Percentiles rank a stretch among this genome's conserved stretches.
Evolutionary conservation across 345 rosid species (phyloP).

Genomic region (Clarkia xantiana): DNA sequence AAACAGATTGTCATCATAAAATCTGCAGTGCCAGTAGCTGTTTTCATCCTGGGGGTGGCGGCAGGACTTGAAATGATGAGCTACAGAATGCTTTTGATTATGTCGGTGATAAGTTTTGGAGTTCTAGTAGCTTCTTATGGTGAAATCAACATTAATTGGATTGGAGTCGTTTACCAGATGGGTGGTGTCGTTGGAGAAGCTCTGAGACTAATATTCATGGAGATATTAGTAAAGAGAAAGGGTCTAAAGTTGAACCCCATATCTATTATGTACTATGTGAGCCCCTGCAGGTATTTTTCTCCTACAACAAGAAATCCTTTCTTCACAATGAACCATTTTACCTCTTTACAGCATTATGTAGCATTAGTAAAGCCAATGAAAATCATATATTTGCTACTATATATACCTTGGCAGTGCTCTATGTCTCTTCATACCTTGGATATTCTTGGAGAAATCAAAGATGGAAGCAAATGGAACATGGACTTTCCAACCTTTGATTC

Average conservation of each 20-base stretch:
- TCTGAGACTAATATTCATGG: slow-evolving; percentile 82
- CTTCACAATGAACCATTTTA: neutral
- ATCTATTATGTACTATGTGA: slow-evolving; percentile 85
- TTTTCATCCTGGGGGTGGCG: slow-evolving; percentile 81
- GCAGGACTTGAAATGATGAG: slow-evolving; percentile 94
- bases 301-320: neutral
- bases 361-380: no score
- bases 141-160: slow-evolving; percentile 79
- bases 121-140: slow-evolving; percentile 95
- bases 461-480: slow-evolving; percentile 68
- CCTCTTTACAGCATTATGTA: no score
- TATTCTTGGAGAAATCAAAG: slow-evolving; percentile 80
- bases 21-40: slow-evolving; percentile 91
- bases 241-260: slow-evolving; percentile 86
- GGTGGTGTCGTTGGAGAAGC: slow-evolving; percentile 98
- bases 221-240: slow-evolving; percentile 82
- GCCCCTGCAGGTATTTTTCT: slow-evolving; percentile 80
- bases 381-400: no score
- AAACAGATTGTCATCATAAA: no score
- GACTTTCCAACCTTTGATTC: slow-evolving; percentile 53
- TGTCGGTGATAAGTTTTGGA: slow-evolving; percentile 90
- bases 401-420: slow-evolving; percentile 46
- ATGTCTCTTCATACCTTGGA: slow-evolving; percentile 86
- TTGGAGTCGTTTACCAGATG: slow-evolving; percentile 97
- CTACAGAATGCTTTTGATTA: slow-evolving; percentile 84